A percentile compares a stretch with the other conserved stretches of the same genome.
phyloP scores from a whole-genome alignment of 306 rosid species.

The Quercus suber region DNA sequence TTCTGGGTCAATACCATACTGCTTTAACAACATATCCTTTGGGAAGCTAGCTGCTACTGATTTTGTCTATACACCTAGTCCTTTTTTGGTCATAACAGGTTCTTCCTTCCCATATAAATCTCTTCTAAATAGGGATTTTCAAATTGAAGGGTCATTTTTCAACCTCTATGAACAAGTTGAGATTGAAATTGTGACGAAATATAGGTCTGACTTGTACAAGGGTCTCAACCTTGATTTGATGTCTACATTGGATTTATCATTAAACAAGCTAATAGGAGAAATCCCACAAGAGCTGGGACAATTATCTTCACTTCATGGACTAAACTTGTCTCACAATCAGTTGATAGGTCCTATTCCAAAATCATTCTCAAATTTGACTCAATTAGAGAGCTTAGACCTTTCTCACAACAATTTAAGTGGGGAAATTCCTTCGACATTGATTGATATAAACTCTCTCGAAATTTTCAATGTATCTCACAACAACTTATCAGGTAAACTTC shows the following conservation, averaged over 20 bases:
- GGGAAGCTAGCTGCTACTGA: no score
- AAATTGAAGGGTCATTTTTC: no score
- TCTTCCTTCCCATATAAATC: no score
- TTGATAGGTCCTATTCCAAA: constrained; percentile 1
- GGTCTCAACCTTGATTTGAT: neutral
- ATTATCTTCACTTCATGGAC: neutral
- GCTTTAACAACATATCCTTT: no score
- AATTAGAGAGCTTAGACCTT: constrained; percentile 1
- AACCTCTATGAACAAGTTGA: no score
- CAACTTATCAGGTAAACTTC: neutral
- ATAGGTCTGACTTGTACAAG: neutral
- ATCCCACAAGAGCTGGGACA: neutral
- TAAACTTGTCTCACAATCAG: constrained; percentile 6
- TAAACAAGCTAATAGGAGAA: neutral
- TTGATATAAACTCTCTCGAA: no score
- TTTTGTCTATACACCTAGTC: no score
- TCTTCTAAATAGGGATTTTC: no score
- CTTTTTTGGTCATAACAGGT: no score
- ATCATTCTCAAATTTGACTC: neutral
- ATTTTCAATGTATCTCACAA: neutral
- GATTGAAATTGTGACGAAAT: neutral
- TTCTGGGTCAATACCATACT: no score
- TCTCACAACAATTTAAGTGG: neutral
- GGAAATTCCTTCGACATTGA: no score
- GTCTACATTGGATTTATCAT: constrained; percentile 1